Conservation (phyloP, 305 asterid genomes). For the Solanum aculeatissimum region DNA sequence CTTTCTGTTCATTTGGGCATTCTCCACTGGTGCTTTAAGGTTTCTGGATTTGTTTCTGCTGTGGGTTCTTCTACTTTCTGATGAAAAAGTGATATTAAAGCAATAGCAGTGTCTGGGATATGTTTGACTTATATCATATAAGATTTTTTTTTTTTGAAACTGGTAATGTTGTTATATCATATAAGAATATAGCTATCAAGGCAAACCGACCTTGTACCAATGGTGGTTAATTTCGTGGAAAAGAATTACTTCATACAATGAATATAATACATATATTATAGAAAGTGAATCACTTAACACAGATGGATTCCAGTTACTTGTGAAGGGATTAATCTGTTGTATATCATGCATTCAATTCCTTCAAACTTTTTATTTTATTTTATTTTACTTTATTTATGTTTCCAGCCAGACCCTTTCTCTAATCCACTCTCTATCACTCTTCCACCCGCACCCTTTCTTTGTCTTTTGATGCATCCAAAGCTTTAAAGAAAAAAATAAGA, state of each 20-base stretch:
- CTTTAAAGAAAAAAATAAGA: background rate
- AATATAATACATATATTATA: background rate
- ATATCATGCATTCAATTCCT: background rate
- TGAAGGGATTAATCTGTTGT: background rate
- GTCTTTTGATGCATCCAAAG: background rate
- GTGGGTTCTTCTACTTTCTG: background rate
- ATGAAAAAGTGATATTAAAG: background rate
- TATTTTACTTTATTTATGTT: background rate
- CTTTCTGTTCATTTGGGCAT: background rate
- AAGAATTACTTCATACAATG: background rate
- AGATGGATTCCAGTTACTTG: background rate
- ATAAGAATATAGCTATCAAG: background rate
- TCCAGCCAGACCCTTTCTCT: background rate
- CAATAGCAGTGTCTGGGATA: background rate
- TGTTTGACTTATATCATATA: background rate
- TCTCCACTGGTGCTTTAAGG: background rate
- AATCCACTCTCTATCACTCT: background rate
- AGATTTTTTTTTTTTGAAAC: no score
- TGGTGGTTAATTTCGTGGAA: background rate
- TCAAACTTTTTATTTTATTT: background rate
- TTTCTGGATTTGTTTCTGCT: background rate
- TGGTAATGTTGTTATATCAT: no score
- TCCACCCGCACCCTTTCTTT: background rate
- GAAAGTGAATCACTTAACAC: background rate
- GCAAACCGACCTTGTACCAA: background rate